phyloP scores from a whole-genome alignment of 805 yeast genomes.

The Yarrowia sp. region DNA sequence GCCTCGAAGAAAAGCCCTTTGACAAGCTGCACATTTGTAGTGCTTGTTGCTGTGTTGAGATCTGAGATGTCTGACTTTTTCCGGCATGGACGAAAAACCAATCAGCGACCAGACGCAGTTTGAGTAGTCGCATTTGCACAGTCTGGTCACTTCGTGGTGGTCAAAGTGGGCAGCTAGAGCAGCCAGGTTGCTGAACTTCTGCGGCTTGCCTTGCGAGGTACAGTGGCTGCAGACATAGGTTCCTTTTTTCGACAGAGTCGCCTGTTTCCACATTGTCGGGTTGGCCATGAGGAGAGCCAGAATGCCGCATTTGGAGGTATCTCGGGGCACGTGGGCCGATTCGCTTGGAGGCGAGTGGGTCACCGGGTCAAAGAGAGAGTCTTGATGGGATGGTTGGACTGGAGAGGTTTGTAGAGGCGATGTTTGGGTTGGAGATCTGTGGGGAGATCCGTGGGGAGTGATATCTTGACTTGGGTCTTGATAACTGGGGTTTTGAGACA shows the following conservation, averaged over 20 bases:
- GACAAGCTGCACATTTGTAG: background rate
- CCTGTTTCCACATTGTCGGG: slow-evolving; percentile 8
- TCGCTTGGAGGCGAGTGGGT: background rate
- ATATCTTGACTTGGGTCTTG: too few relatives aligned
- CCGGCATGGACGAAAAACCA: background rate
- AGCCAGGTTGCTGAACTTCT: background rate
- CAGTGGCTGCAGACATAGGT: slow-evolving; percentile 18
- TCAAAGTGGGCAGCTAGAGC: slow-evolving; percentile 9
- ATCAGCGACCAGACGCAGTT: slow-evolving; percentile 1
- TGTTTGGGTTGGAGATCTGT: too few relatives aligned
- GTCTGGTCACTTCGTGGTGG: background rate
- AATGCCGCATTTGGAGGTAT: background rate
- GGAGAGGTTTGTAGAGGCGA: too few relatives aligned
- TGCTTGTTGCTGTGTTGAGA: slow-evolving; percentile 6
- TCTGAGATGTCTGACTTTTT: background rate
- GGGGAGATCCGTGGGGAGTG: too few relatives aligned
- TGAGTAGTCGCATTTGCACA: background rate
- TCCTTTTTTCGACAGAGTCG: slow-evolving; percentile 3
- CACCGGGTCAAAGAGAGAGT: background rate
- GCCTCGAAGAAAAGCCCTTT: background rate
- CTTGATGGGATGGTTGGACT: too few relatives aligned
- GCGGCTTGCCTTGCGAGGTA: background rate
- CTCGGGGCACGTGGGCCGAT: background rate
- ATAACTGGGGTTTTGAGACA: too few relatives aligned
- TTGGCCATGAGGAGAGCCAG: background rate